These are phyloP conservation scores for Boletus subparvulus DNA, from an alignment of 768 basidiomycete species.

Conservation along the genomic window DNA sequence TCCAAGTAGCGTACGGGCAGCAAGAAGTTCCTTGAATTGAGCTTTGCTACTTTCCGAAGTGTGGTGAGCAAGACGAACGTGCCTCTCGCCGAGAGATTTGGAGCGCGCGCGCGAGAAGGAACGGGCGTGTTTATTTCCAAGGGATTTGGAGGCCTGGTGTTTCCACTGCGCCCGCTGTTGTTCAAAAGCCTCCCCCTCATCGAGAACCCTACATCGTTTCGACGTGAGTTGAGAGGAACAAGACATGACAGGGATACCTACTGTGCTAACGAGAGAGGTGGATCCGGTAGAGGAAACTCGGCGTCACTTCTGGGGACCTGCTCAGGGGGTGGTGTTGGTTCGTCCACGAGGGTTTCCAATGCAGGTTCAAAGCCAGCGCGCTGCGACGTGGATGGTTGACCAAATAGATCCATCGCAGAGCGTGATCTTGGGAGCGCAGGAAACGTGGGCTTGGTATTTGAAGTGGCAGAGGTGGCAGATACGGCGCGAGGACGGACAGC, in stretches of 20 bases:
- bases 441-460: neutral
- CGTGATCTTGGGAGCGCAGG: constrained; percentile 19
- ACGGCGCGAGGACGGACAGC: constrained; percentile 22
- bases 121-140: constrained; percentile 63
- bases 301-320: constrained; percentile 29
- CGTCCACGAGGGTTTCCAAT: constrained; percentile 17
- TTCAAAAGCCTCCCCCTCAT: constrained; percentile 60
- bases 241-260: constrained; percentile 22
- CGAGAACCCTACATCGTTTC: constrained; percentile 52
- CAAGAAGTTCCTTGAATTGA: constrained; percentile 48
- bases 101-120: constrained; percentile 59
- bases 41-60: constrained; percentile 24
- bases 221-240: neutral
- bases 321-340: constrained; percentile 5
- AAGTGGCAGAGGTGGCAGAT: constrained; percentile 9
- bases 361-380: constrained; percentile 19
- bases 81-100: constrained; percentile 28
- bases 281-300: constrained; percentile 57
- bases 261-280: constrained; percentile 56
- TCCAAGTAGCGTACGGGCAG: constrained; percentile 65
- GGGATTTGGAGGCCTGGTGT: constrained; percentile 56
- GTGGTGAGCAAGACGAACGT: constrained; percentile 13
- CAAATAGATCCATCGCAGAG: constrained; percentile 21
- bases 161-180: constrained; percentile 68
- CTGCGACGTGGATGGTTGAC: constrained; percentile 5